A percentile compares a stretch with the other conserved stretches of the same genome.
Conservation (phyloP, 805 yeast genomes). For the Candida boleticola region DNA sequence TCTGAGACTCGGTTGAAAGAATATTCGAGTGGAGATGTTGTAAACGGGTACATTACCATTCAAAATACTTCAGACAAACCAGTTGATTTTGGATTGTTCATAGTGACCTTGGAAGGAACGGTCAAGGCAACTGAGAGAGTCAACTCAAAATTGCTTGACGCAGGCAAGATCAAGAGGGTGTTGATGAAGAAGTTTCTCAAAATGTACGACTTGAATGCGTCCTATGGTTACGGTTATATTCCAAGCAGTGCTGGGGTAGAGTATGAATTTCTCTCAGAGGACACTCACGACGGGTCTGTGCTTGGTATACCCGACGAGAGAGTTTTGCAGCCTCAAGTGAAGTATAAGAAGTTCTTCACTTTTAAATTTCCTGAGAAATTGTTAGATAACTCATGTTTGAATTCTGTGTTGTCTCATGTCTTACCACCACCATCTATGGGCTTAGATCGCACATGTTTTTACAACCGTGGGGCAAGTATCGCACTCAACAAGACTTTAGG, state of each 20-base stretch:
- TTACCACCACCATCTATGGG: conserved; percentile 46
- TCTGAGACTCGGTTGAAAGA: conserved; percentile 46
- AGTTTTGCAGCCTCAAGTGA: conserved; percentile 45
- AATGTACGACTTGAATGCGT: conserved; percentile 62
- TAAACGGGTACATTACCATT: conserved; percentile 46
- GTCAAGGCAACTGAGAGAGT: conserved; percentile 31
- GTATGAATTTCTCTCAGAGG: conserved; percentile 43
- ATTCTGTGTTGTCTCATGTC: conserved; percentile 36
- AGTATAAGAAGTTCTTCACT: conserved; percentile 57
- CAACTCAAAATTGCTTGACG: conserved; percentile 9
- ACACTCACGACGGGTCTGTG: conserved; percentile 43
- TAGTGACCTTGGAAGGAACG: conserved; percentile 50
- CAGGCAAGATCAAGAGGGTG: conserved; percentile 24
- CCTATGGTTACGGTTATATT: conserved; percentile 47
- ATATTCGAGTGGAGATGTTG: conserved; percentile 40
- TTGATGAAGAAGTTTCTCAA: conserved; percentile 51
- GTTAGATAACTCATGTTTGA: conserved; percentile 52
- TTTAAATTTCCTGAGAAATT: conserved; percentile 56
- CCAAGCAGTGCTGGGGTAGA: conserved; percentile 52
- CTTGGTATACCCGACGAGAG: conserved; percentile 52
- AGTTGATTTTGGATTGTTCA: conserved; percentile 43
- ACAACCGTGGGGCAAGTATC: conserved; percentile 31
- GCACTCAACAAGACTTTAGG: conserved; percentile 45
- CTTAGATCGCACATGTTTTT: conserved; percentile 35
- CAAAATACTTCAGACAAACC: conserved; percentile 45